Evolutionary conservation across 177 flowering plant genomes (phyloP).

Genomic region (Tripterygium wilfordii): DNA sequence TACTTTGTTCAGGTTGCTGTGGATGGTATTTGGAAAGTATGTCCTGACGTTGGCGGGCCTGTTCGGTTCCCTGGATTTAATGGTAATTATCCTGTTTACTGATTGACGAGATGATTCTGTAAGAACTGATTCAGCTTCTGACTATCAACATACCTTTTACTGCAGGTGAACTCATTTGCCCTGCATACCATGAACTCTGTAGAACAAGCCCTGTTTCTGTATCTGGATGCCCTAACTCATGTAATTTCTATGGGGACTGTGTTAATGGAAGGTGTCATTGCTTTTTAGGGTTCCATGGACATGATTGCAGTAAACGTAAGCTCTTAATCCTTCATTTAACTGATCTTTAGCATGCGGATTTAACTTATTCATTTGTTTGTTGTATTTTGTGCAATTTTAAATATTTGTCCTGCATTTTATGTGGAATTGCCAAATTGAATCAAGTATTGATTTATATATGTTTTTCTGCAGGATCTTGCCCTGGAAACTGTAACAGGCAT

Average conservation of each 20-base stretch:
- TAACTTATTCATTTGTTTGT: too few relatives aligned
- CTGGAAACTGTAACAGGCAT: conserved; percentile 65
- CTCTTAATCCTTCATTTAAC: neutral
- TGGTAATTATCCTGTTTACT: conserved; percentile 37
- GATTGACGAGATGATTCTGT: neutral
- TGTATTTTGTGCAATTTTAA: too few relatives aligned
- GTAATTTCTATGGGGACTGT: conserved; percentile 88
- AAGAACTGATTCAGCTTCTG: neutral
- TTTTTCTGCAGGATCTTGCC: conserved; percentile 61
- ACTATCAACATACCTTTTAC: neutral
- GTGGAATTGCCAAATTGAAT: too few relatives aligned
- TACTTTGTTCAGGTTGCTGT: conserved; percentile 66
- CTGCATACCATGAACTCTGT: conserved; percentile 92
- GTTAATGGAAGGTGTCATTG: conserved; percentile 76
- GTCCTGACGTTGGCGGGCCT: conserved; percentile 87
- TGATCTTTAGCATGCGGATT: neutral
- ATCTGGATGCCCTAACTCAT: conserved; percentile 68
- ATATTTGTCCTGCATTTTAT: too few relatives aligned
- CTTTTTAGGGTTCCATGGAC: conserved; percentile 83
- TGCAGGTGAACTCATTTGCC: conserved; percentile 87
- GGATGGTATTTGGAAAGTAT: conserved; percentile 89
- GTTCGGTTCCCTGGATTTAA: conserved; percentile 88
- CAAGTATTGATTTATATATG: neutral
- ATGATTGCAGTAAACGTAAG: conserved; percentile 88
- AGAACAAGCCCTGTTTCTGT: conserved; percentile 27